A percentile compares a stretch with the other conserved stretches of the same genome.
These are phyloP conservation scores for Calocybe indica DNA, from an alignment of 768 basidiomycete genomes.

Conservation along the genomic window DNA sequence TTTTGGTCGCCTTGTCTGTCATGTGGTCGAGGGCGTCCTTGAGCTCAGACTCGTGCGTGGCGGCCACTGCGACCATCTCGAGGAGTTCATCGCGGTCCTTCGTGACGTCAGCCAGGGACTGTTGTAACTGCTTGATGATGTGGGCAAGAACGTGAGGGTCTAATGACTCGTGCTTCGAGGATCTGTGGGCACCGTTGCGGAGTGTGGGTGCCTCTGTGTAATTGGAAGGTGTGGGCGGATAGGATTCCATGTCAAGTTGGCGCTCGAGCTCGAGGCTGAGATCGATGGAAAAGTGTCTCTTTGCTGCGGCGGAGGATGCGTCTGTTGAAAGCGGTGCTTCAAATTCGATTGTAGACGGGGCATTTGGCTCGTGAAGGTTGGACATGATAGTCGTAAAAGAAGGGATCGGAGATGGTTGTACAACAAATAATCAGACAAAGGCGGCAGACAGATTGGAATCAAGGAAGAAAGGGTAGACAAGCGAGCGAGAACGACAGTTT, in stretches of 20 bases:
- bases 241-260: slow-evolving; percentile 62
- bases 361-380: slow-evolving; percentile 23
- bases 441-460: slow-evolving; percentile 1
- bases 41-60: slow-evolving; percentile 51
- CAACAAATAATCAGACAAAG: slow-evolving; percentile 2
- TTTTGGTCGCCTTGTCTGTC: slow-evolving; percentile 55
- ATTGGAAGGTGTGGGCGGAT: slow-evolving; percentile 38
- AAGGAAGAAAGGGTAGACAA: neutral
- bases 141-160: slow-evolving; percentile 75
- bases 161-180: slow-evolving; percentile 38
- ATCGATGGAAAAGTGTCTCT: slow-evolving; percentile 61
- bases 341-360: slow-evolving; percentile 27
- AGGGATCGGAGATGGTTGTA: neutral
- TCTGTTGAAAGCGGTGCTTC: slow-evolving; percentile 29
- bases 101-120: slow-evolving; percentile 56
- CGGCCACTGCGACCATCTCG: slow-evolving; percentile 41
- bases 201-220: slow-evolving; percentile 12
- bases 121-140: slow-evolving; percentile 67
- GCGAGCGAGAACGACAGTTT: neutral
- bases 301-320: slow-evolving; percentile 12
- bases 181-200: slow-evolving; percentile 5
- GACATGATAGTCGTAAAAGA: slow-evolving; percentile 18
- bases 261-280: slow-evolving; percentile 75
- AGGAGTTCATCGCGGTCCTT: slow-evolving; percentile 69
- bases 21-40: slow-evolving; percentile 59